These are phyloP conservation scores for Phytophthora chlamydospora DNA, from an alignment of 352 stramenopile species.

Conservation along the genomic window DNA sequence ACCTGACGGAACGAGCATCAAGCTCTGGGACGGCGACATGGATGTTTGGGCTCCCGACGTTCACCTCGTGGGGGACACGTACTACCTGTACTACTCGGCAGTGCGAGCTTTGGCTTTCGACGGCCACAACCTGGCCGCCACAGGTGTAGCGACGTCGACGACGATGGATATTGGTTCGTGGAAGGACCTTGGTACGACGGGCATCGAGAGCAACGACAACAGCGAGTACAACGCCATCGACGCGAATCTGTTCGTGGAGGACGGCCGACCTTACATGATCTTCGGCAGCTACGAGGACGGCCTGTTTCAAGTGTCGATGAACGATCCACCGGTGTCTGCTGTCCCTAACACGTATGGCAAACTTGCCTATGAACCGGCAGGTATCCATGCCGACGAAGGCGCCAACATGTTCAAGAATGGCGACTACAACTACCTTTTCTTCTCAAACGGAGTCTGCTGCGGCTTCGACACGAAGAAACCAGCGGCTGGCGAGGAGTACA, in stretches of 20 bases:
- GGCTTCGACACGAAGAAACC: constrained; percentile 28
- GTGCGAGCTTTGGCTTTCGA: constrained; percentile 21
- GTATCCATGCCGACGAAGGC: constrained; percentile 24
- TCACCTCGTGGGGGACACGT: constrained; percentile 30
- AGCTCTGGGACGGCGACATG: constrained; percentile 34
- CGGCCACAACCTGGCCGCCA: constrained; percentile 25
- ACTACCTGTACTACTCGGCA: constrained; percentile 38
- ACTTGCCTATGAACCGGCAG: constrained; percentile 26
- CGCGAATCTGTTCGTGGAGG: constrained; percentile 24
- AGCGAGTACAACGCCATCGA: constrained; percentile 36
- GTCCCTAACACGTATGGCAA: constrained; percentile 21
- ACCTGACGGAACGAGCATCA: constrained; percentile 31
- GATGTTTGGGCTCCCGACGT: constrained; percentile 27
- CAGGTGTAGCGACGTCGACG: constrained; percentile 23
- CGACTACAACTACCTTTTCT: constrained; percentile 37
- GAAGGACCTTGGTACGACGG: constrained; percentile 25
- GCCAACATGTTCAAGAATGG: constrained; percentile 34
- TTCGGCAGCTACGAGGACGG: constrained; percentile 33
- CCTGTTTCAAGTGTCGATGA: constrained; percentile 23
- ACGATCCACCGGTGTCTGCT: constrained; percentile 9
- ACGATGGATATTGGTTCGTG: constrained; percentile 31
- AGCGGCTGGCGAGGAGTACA: constrained; percentile 25
- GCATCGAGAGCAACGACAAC: constrained; percentile 23
- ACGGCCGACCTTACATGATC: constrained; percentile 26
- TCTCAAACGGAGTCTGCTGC: constrained; percentile 33